A percentile compares a stretch with the other conserved stretches of the same genome.
phyloP scores from a whole-genome alignment of 2,329 filamentous ascomycete species.

The Fusarium verrucosum region DNA sequence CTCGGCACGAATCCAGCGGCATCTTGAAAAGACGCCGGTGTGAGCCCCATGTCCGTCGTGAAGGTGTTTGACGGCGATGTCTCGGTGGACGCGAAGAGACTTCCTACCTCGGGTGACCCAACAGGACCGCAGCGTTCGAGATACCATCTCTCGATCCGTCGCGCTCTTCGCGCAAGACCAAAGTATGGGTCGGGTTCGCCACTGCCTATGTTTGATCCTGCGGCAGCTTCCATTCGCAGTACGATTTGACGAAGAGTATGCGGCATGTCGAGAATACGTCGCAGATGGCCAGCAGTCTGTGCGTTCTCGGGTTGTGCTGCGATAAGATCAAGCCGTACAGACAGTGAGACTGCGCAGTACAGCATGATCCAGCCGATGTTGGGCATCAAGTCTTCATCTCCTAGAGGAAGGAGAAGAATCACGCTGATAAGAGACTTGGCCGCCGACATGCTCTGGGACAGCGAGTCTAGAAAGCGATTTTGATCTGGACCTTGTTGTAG shows the following conservation, averaged over 20 bases:
- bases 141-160: slow-evolving; percentile 40
- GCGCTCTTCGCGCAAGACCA: slow-evolving; percentile 34
- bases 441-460: slow-evolving; percentile 46
- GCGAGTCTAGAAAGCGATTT: slow-evolving; percentile 39
- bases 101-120: slow-evolving; percentile 27
- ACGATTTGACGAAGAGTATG: slow-evolving; percentile 46
- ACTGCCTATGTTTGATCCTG: slow-evolving; percentile 5
- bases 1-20: slow-evolving; percentile 18
- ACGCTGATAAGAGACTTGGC: slow-evolving; percentile 46
- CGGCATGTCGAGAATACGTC: slow-evolving; percentile 45
- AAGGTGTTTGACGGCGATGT: slow-evolving; percentile 23
- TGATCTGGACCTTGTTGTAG: slow-evolving; percentile 26
- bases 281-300: slow-evolving; percentile 42
- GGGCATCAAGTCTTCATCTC: slow-evolving; percentile 43
- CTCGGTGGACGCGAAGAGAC: slow-evolving; percentile 27
- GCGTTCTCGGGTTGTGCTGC: slow-evolving; percentile 41
- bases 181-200: slow-evolving; percentile 41
- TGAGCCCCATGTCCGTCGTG: slow-evolving; percentile 11
- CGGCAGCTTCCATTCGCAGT: slow-evolving; percentile 42
- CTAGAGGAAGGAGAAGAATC: slow-evolving; percentile 41
- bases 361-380: slow-evolving; percentile 48
- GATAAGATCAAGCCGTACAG: slow-evolving; percentile 46
- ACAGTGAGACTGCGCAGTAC: slow-evolving; percentile 45
- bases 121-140: slow-evolving; percentile 21
- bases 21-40: slow-evolving; percentile 16